Base-by-base conservation (phyloP, 495 filamentous ascomycete species). In the Podospora didyma region DNA sequence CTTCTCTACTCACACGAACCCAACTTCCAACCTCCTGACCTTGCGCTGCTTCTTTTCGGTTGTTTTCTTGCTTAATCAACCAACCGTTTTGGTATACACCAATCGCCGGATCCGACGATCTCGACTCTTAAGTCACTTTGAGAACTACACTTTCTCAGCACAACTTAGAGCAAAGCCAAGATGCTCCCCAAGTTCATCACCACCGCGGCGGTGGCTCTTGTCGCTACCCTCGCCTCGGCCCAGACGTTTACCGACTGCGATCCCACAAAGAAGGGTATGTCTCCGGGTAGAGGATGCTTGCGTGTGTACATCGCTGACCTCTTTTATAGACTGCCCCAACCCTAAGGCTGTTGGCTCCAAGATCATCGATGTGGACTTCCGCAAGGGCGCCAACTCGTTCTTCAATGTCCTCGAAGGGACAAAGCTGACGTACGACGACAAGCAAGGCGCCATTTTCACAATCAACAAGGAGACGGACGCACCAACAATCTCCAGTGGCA, bases 221-320 rank as follows among this genome's bases (percentile, higher is more conserved):
- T 72, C 54, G 69, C 76, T 57, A 65, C 69, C 22, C 45, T 83
- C 58, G 83, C 76, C 31, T 68, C 77, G 59, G 89, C 85, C 47
- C 89, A 94, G 77, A 94, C 89, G 37, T 87, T 78, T 64, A 87
- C 86, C 19, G 74, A 72, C 57, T 95, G 90, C 70, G 87, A 95
- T 62, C 90, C 90, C 41, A 77, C 82, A 54, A 69, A 86, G 63
- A 80, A 81, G 62, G 73, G 88, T 89, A 77, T 64, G 83, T 78
- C 11, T 19, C 17, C 1, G 7, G 16, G 23, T 42, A 7, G 20
- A 2, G 2, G 5, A 2, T 39, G 5, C 37, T 2, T n/a, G 3
- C 11, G 50, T 9, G 12, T 7, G 9, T 45, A 3, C 17, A 35
- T 34, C 42, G 26, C 34, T 23, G 50, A 49, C 28, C 3, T 47